Evolutionary conservation across 2,329 filamentous ascomycete species (phyloP).

Genomic region (Fusarium vanettenii): DNA sequence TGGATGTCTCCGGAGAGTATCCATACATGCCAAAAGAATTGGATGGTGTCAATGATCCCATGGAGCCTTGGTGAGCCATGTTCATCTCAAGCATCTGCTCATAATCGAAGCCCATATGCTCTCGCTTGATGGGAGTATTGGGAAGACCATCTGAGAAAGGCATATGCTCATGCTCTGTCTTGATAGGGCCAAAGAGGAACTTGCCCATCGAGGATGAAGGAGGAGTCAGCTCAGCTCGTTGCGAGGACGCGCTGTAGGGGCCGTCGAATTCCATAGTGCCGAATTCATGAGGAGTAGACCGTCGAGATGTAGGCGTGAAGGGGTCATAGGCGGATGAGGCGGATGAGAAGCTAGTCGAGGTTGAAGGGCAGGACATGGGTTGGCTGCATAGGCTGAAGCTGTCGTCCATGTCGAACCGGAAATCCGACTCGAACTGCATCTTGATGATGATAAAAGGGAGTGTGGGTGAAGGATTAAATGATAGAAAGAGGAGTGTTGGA

Average conservation of each 20-base stretch:
- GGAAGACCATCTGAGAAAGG: conserved; percentile 48
- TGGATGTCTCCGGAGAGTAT: conserved; percentile 49
- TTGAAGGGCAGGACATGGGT: conserved; percentile 50
- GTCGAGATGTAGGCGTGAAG: conserved; percentile 58
- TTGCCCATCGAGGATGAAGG: conserved; percentile 49
- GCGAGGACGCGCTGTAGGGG: conserved; percentile 42
- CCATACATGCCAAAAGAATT: conserved; percentile 51
- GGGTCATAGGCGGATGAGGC: conserved; percentile 56
- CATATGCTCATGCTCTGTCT: conserved; percentile 50
- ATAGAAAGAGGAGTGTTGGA: conserved; percentile 11
- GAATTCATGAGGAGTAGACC: conserved; percentile 56
- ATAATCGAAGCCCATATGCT: conserved; percentile 51
- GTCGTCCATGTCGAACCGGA: conserved; percentile 54
- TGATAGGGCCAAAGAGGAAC: conserved; percentile 50
- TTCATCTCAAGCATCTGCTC: conserved; percentile 54
- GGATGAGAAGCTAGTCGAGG: conserved; percentile 54
- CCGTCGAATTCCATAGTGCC: conserved; percentile 53
- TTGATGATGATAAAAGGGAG: conserved; percentile 30
- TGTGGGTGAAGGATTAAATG: conserved; percentile 11
- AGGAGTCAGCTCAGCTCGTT: conserved; percentile 51
- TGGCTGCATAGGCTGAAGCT: conserved; percentile 53
- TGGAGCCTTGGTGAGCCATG: conserved; percentile 47
- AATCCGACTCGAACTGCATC: conserved; percentile 55
- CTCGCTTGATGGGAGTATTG: conserved; percentile 53
- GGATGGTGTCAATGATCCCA: conserved; percentile 53